Conservation (phyloP, 495 filamentous ascomycete genomes). For the Darksidea phi region DNA sequence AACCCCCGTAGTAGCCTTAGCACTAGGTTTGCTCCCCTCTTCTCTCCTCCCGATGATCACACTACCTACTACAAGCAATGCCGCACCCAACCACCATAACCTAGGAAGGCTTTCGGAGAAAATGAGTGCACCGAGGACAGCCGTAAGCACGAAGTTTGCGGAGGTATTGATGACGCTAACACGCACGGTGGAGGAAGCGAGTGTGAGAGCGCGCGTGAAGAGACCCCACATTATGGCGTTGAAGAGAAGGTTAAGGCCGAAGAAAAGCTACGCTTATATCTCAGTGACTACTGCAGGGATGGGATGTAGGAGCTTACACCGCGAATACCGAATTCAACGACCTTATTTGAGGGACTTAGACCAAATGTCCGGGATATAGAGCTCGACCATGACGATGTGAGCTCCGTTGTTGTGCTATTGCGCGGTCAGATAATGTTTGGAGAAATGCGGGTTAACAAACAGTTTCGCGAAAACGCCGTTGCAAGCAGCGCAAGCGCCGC, state of each 20-base stretch:
- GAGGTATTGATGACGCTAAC: constrained; percentile 92
- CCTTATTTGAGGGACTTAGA: constrained; percentile 49
- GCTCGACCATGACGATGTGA: constrained; percentile 69
- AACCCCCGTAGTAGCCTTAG: constrained; percentile 11
- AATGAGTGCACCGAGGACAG: constrained; percentile 72
- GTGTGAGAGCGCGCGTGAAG: constrained; percentile 78
- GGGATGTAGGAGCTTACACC: constrained; percentile 55
- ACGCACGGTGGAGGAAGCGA: constrained; percentile 79
- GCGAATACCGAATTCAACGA: constrained; percentile 66
- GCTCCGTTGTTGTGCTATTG: constrained; percentile 74
- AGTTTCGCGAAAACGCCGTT: constrained; percentile 97
- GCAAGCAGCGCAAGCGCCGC: constrained; percentile 85
- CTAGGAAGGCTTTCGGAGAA: constrained; percentile 71
- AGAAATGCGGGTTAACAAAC: constrained; percentile 50
- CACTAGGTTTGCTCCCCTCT: constrained; percentile 47
- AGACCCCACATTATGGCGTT: constrained; percentile 95
- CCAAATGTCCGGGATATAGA: constrained; percentile 62
- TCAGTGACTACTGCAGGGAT: constrained; percentile 5
- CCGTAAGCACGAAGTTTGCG: constrained; percentile 88
- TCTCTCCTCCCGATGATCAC: constrained; percentile 85
- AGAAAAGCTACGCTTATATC: constrained; percentile 62
- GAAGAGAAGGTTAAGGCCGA: constrained; percentile 82
- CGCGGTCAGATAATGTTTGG: constrained; percentile 13
- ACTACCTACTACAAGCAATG: constrained; percentile 81
- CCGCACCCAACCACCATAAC: constrained; percentile 87